Conservation (phyloP, 305 asterid genomes). For the Fraxinus ornus region DNA sequence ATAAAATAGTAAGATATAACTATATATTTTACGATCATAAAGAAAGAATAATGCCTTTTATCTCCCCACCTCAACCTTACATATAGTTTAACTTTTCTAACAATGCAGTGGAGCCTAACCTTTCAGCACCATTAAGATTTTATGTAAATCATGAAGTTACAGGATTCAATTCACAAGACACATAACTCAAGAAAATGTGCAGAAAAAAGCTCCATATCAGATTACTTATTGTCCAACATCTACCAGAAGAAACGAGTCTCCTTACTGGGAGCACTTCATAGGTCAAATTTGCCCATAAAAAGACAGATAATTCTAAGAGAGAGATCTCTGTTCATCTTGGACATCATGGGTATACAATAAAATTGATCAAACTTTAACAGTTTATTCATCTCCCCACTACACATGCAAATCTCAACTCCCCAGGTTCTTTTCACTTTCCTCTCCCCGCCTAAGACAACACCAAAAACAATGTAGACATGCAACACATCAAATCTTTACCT, state of each 20-base stretch:
- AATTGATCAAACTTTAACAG: not conserved
- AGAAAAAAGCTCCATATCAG: not conserved
- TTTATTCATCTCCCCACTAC: not conserved
- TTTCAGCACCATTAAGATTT: not conserved
- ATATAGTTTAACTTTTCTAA: not conserved
- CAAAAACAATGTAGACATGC: not conserved
- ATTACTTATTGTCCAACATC: not conserved
- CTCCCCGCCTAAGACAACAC: not conserved
- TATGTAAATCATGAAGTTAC: not conserved
- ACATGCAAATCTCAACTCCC: conserved; percentile 1
- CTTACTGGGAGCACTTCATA: not conserved
- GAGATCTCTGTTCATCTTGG: not conserved
- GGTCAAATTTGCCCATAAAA: not conserved
- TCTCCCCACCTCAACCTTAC: not conserved
- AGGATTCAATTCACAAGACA: not conserved
- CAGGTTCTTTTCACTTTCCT: conserved; percentile 4
- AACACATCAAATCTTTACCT: not conserved
- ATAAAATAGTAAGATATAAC: not conserved
- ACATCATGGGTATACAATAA: not conserved
- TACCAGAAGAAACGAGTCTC: not conserved
- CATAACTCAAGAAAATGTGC: not conserved
- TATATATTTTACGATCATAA: not conserved
- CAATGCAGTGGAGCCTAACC: conserved; percentile 6
- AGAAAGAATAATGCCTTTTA: not conserved
- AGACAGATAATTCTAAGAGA: not conserved